Base-by-base conservation (phyloP, 768 basidiomycete species). In the Serendipita indica region DNA sequence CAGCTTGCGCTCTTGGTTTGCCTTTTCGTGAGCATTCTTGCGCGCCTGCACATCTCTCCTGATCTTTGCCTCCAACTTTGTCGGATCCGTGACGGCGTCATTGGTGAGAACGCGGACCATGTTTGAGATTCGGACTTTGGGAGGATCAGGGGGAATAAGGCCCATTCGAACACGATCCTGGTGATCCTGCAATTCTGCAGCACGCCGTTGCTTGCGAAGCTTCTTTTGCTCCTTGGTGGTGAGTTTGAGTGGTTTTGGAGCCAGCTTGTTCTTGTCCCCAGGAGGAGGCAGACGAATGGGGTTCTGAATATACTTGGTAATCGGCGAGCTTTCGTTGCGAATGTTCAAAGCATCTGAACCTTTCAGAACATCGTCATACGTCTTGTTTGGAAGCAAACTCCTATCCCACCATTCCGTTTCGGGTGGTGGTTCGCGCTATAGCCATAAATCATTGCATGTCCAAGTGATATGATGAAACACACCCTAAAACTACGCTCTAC, bases 171-270 rank as follows among this genome's bases (percentile, higher is more conserved):
- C 86, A 37, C 93, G 77, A 68, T 97, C 96, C 60, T 91, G 79
- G 71, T 92, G 91, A 69, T 99, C 96, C 71, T 96, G 86, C 60
- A 94, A 69, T 65, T 91, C 91, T 10, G 84, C 86, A 65, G 88
- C 83, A 45, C 94, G 77, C 57, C 86, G 76, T 67, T 92, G 81
- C 70, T 89, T 89, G 65, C 96, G 72, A 83, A 96, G 84, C 78
- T 98, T 98, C 83, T 97, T 98, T 76, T 86, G 85, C 65, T 96
- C 92, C 81, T 89, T 98, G 72, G 84, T 87, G 2, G 94, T 99
- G 61, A 99, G 70, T 79, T 89, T 96, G 63, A 97, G 71, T 1
- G 90, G 86, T 67, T 93, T 89, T 58, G 87, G 68, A n/a, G 75
- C 76, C 3, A 77, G 75, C 67, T 84, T 82, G 67, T 80, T 83